Evolutionary conservation across 495 filamentous ascomycete genomes (phyloP).

Genomic region (Rhypophila decipiens): DNA sequence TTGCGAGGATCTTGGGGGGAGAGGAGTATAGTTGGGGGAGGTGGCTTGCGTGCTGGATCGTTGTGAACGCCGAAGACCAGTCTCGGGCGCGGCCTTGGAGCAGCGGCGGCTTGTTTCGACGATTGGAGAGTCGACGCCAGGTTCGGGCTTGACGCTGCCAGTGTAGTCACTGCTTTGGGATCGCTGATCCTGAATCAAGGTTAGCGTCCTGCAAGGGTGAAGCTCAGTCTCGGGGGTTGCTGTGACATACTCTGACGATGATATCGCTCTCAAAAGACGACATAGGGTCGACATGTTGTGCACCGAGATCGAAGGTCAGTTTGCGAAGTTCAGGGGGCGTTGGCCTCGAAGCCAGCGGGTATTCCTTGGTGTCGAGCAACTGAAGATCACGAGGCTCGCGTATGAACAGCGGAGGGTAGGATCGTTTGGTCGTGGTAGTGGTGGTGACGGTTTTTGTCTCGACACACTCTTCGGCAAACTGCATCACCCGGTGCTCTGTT

Average conservation of each 20-base stretch:
- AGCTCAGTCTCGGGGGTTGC: too few species aligned
- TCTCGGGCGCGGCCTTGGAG: conserved; percentile 12
- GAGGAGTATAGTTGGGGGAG: conserved; percentile 28
- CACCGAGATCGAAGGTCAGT: conserved; percentile 60
- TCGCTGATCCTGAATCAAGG: conserved; percentile 28
- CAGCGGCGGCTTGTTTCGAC: conserved; percentile 17
- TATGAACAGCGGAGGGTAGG: conserved; percentile 76
- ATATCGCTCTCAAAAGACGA: too few species aligned
- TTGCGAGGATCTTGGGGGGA: conserved; percentile 21
- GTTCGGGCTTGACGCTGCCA: conserved; percentile 26
- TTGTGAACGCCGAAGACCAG: conserved; percentile 15
- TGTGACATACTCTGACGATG: too few species aligned
- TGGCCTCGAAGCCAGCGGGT: conserved; percentile 74
- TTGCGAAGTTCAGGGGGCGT: conserved; percentile 71
- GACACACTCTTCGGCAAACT: conserved; percentile 50
- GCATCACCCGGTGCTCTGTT: conserved; percentile 27
- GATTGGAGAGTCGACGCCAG: conserved; percentile 25
- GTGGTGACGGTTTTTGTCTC: conserved; percentile 76
- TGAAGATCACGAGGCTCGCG: conserved; percentile 64
- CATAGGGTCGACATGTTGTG: conserved; percentile 51
- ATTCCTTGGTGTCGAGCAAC: conserved; percentile 79
- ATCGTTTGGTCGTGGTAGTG: conserved; percentile 87
- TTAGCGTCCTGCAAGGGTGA: too few species aligned
- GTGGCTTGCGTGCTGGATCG: conserved; percentile 20
- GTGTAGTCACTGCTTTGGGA: conserved; percentile 28